Evolutionary conservation across 1,284 basidiomycete species (phyloP), one percentile per base, ranked within the genome.

Genomic region (Irpex lacteus): DNA sequence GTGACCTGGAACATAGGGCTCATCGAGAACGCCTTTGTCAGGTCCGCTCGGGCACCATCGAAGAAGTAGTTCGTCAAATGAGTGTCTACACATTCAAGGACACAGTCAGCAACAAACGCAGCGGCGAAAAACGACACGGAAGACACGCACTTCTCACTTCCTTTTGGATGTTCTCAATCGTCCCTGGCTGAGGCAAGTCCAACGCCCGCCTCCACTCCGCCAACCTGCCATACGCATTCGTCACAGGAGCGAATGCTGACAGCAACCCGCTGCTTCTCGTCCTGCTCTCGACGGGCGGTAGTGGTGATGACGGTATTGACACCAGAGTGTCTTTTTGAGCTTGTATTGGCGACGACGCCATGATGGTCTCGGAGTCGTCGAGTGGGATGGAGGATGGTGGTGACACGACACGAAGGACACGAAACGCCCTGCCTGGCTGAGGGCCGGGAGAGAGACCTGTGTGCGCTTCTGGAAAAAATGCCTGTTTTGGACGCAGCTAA

Each of bases 1-100:
- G 96, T 96, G 73, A 98, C 92, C 82, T 98, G 96, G 88, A 99
- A 99, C 63, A 94, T 90, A 37, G 98, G 98, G 78, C 90, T 95
- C 76, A 93, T 86, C 63, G 95, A 98, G 70, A 99, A 83, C 69
- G 88, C 91, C 82, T 99, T 99, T 65, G 95, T 92, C 70, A 99
- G 83, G 81, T 99, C 98, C 59, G 98, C 98, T 71, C 96, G 86
- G 52, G 86, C 97, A 68, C 98, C 98, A 82, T 99, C 98, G 77
- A 98, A 99, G 75, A 96, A 89, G 80, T 92, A 97, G 83, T 98
- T 98, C 66, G 90, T 92, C 66, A 98, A 80, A 75, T 95, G 95
- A 18, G 95, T 97, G 67, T 87, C 95, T 97, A 73, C 5, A 47
- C 5, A 60, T 21, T 18, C 54, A 15, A 11, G 11, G 7, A 4